phyloP scores from a whole-genome alignment of 306 rosid genomes.

The cucumber (Cucumis sativus) region DNA sequence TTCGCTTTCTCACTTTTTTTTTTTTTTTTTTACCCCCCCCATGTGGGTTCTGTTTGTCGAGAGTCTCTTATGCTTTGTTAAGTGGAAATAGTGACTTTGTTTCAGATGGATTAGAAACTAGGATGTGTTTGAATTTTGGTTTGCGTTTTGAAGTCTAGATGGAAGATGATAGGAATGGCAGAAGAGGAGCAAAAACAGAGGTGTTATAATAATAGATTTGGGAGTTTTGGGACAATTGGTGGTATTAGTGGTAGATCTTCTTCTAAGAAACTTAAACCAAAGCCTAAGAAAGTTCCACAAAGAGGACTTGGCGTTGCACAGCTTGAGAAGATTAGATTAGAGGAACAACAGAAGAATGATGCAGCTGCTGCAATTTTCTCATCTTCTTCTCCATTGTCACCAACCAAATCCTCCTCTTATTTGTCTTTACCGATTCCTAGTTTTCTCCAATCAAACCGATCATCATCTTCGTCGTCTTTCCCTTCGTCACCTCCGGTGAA shows the following conservation, averaged over 20 bases:
- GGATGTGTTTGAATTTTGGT: conserved; percentile 11
- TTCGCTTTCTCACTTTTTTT: not conserved
- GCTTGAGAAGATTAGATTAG: conserved; percentile 73
- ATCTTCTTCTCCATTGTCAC: conserved; percentile 10
- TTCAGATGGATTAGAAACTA: not conserved
- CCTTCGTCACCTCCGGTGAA: conserved; percentile 16
- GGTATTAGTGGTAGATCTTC: conserved; percentile 29
- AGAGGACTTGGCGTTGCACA: conserved; percentile 95
- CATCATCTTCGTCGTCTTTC: conserved; percentile 19
- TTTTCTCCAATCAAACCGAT: conserved; percentile 20
- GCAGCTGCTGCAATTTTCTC: conserved; percentile 16
- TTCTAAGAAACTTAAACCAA: conserved; percentile 29
- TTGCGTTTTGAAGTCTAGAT: conserved; percentile 13
- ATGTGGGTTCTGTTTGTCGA: not conserved
- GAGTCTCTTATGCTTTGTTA: not conserved
- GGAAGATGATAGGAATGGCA: conserved; percentile 38
- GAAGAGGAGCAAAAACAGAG: conserved; percentile 37
- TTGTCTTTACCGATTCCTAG: conserved; percentile 21
- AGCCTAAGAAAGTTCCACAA: conserved; percentile 60
- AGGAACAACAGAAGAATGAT: conserved; percentile 49
- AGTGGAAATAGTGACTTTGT: not conserved
- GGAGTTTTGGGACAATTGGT: conserved; percentile 7
- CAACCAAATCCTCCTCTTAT: conserved; percentile 21
- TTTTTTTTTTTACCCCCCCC: not conserved
- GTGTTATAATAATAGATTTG: conserved; percentile 13